phyloP scores from a whole-genome alignment of 306 rosid species.

The Vicia faba region DNA sequence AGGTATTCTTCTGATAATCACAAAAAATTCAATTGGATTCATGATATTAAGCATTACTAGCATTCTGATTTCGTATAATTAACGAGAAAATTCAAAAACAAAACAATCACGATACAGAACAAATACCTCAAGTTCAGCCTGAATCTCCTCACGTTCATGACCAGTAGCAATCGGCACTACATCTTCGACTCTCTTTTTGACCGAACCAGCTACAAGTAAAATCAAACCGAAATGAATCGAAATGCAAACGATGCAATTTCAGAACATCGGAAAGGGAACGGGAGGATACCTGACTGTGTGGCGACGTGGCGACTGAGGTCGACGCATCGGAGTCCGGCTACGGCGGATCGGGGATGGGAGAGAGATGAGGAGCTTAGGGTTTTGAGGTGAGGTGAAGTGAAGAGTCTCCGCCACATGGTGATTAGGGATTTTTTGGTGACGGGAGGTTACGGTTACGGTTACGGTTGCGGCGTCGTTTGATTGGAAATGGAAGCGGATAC shows the following conservation, averaged over 20 bases:
- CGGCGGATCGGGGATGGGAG: slow-evolving; percentile 52
- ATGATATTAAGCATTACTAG: not conserved
- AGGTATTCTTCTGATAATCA: not conserved
- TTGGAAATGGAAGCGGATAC: not conserved
- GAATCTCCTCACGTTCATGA: slow-evolving; percentile 94
- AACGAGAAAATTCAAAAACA: not conserved
- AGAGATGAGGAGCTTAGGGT: slow-evolving; percentile 45
- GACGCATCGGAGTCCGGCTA: slow-evolving; percentile 1
- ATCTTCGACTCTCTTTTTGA: slow-evolving; percentile 78
- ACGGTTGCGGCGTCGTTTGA: slow-evolving; percentile 38
- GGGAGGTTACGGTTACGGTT: no score
- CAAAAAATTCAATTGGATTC: not conserved
- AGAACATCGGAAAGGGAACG: not conserved
- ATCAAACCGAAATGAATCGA: not conserved
- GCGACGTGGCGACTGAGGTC: slow-evolving; percentile 30
- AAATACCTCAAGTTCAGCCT: slow-evolving; percentile 69
- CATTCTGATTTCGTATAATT: not conserved
- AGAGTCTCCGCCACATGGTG: slow-evolving; percentile 81
- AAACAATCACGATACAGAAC: not conserved
- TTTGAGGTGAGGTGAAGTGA: slow-evolving; percentile 73
- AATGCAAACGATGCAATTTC: not conserved
- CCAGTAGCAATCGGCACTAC: slow-evolving; percentile 92
- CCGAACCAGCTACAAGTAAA: slow-evolving; percentile 37
- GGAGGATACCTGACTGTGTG: slow-evolving; percentile 39
- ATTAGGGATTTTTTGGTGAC: not conserved